These are phyloP conservation scores for Canna indica DNA, from an alignment of 176 grass and related monocot genomes.

Conservation along the genomic window DNA sequence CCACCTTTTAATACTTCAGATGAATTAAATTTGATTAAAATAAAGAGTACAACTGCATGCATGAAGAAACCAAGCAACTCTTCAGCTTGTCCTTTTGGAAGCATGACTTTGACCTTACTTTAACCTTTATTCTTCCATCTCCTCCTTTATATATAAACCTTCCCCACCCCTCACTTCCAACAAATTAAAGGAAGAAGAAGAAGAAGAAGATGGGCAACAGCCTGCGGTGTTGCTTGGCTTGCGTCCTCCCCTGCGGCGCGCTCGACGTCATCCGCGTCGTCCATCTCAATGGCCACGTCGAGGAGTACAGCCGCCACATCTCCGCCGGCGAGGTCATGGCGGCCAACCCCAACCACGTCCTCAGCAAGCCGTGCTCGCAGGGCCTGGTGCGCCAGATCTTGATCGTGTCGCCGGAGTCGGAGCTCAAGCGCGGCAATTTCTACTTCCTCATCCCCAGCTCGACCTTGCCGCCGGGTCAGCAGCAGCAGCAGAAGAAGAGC, in stretches of 20 bases:
- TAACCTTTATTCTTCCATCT: no score
- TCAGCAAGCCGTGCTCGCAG: slow-evolving; percentile 56
- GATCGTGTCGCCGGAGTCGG: slow-evolving; percentile 60
- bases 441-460: slow-evolving; percentile 78
- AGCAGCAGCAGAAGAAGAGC: slow-evolving; percentile 19
- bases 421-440: slow-evolving; percentile 76
- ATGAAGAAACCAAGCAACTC: no score
- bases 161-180: no score
- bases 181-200: not conserved
- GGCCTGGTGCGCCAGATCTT: slow-evolving; percentile 48
- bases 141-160: not conserved
- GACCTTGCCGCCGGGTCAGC: slow-evolving; percentile 36
- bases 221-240: slow-evolving; percentile 83
- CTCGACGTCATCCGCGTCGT: slow-evolving; percentile 89
- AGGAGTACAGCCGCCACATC: slow-evolving; percentile 65
- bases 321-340: slow-evolving; percentile 65
- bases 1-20: no score
- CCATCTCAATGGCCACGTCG: slow-evolving; percentile 75
- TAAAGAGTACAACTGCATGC: no score
- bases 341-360: slow-evolving; percentile 67
- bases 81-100: no score
- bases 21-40: no score
- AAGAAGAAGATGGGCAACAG: slow-evolving; percentile 67
- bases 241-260: slow-evolving; percentile 83
- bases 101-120: no score